These are phyloP conservation scores for Camelina sativa DNA, from an alignment of 345 rosid species.

Conservation along the genomic window DNA sequence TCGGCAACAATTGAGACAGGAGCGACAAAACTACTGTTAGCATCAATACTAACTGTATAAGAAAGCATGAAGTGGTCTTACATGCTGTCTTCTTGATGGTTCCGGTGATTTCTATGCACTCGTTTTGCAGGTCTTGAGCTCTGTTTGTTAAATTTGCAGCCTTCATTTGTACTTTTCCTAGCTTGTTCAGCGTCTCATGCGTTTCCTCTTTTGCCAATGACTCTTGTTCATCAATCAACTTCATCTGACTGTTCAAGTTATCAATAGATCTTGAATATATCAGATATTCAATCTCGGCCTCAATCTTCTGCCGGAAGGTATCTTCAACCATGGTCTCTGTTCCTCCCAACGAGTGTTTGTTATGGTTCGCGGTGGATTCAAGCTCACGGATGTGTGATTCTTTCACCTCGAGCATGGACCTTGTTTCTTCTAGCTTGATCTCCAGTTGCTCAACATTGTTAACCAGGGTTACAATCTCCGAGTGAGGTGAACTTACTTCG, in stretches of 20 bases:
- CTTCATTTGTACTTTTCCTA: slow-evolving; percentile 54
- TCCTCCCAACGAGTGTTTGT: slow-evolving; percentile 30
- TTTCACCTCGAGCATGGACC: slow-evolving; percentile 51
- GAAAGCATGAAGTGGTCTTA: slow-evolving; percentile 54
- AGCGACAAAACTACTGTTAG: slow-evolving; percentile 49
- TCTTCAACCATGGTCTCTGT: slow-evolving; percentile 59
- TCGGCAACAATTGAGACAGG: slow-evolving; percentile 51
- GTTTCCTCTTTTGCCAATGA: slow-evolving; percentile 51
- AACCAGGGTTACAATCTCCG: slow-evolving; percentile 42
- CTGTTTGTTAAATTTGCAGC: slow-evolving; percentile 53
- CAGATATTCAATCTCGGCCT: slow-evolving; percentile 82
- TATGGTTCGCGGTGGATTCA: slow-evolving; percentile 49
- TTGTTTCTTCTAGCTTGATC: slow-evolving; percentile 56
- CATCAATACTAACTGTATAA: slow-evolving; percentile 62
- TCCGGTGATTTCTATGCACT: slow-evolving; percentile 45
- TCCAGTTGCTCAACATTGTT: slow-evolving; percentile 56
- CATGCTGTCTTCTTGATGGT: slow-evolving; percentile 56
- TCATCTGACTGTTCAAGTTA: slow-evolving; percentile 48
- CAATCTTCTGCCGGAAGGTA: slow-evolving; percentile 67
- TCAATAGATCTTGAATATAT: slow-evolving; percentile 53
- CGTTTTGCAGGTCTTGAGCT: slow-evolving; percentile 55
- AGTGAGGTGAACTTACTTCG: slow-evolving; percentile 50
- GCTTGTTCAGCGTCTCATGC: slow-evolving; percentile 44
- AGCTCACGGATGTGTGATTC: slow-evolving; percentile 61
- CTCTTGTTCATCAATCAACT: slow-evolving; percentile 49